Base-by-base conservation (phyloP, 75 land plant species). In the Isoetes taiwanensis region DNA sequence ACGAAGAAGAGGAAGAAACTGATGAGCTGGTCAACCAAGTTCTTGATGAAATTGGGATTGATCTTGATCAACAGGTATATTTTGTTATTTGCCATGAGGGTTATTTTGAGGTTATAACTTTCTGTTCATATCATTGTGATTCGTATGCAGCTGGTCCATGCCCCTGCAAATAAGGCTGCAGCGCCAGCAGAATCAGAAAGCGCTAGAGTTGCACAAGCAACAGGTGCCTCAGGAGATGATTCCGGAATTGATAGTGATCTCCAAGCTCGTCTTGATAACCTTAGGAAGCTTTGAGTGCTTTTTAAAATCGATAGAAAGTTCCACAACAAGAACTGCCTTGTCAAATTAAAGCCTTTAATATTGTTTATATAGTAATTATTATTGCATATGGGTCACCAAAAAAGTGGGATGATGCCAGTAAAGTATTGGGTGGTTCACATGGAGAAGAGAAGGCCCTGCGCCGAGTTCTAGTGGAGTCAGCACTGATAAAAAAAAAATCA, bases 21-120 rank as follows among this genome's bases (percentile, higher is more conserved):
- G 96, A 90, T 48, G 87, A 90, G 46, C 81, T 90, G 0, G 87
- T 90, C 24, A 89, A 63, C 57, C 97, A 90, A 58, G 97, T 90
- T 34, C 84, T 90, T 37, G 97, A 90, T 70, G 97, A 90, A 70
- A 90, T 90, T 72, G 97, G 97, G 55, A 80, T 90, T 48, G 84
- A 90, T 56, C 68, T 90, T 30, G 78, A 90, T 52, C 59, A 67
- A 40, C 81, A 86, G 94, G 97, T 86, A 72, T 11, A 8, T 0
- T 8, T 54, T 32, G 32, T 57, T 56, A 20, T 10, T 9, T 37
- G 43, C 20, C 34, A 33, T 41, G 16, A 31, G 17, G 10, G 29
- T 58, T 69, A 37, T 6, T 21, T 61, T 57, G 16, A 6, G 24
- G 23, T 30, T 28, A 29, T 12, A 5, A 69, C 5, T 52, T 35